Evolutionary conservation across 495 filamentous ascomycete species (phyloP).

Genomic region (Rostrohypoxylon terebratum): DNA sequence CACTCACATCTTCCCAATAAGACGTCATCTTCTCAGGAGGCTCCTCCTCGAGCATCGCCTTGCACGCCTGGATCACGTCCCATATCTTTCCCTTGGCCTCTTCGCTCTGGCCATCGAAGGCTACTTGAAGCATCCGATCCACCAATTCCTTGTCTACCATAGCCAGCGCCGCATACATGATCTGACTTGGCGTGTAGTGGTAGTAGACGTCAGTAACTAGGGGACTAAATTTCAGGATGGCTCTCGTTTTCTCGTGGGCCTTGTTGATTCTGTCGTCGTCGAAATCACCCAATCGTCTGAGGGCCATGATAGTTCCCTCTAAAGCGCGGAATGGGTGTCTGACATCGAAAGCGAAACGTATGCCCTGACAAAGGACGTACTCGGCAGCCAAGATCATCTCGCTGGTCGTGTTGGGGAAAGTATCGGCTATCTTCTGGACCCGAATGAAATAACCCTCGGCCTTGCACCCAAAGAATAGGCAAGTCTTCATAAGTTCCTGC

Average conservation of each 20-base stretch:
- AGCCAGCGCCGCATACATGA: constrained; percentile 83
- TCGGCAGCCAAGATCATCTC: constrained; percentile 90
- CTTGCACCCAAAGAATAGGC: constrained; percentile 92
- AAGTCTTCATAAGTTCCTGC: constrained; percentile 82
- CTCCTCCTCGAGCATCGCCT: constrained; percentile 62
- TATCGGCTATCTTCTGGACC: constrained; percentile 69
- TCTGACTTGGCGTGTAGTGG: constrained; percentile 93
- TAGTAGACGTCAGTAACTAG: constrained; percentile 94
- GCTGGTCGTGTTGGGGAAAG: constrained; percentile 71
- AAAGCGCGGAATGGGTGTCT: constrained; percentile 90
- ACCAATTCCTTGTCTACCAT: constrained; percentile 79
- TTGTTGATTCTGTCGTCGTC: constrained; percentile 66
- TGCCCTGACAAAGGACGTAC: constrained; percentile 88
- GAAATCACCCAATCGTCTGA: constrained; percentile 64
- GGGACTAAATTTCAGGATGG: constrained; percentile 80
- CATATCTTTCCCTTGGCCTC: constrained; percentile 60
- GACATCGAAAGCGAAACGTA: constrained; percentile 94
- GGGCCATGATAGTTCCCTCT: constrained; percentile 86
- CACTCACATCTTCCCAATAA: constrained; percentile 58
- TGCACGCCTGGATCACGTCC: constrained; percentile 61
- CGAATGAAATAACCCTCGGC: constrained; percentile 84
- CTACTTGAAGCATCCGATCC: constrained; percentile 77
- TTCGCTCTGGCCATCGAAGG: constrained; percentile 62
- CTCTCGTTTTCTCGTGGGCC: constrained; percentile 77
- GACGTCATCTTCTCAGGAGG: constrained; percentile 56